Conservation (phyloP, 1,139 yeast genomes). For the Debaryomyces sp. region DNA sequence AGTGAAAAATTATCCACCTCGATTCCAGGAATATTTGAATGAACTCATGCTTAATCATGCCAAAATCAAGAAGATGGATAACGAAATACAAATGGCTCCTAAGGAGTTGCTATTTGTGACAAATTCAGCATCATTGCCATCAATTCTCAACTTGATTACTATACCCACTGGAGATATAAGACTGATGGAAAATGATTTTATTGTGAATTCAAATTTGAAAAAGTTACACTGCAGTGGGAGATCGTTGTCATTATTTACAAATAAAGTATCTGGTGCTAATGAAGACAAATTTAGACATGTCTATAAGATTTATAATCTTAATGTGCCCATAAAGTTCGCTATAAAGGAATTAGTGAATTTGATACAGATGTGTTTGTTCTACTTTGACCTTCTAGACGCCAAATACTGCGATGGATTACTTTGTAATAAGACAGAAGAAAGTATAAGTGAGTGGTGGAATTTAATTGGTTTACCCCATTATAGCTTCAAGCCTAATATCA, state of each 20-base stretch:
- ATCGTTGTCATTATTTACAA: constrained; percentile 66
- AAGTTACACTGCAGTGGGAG: constrained; percentile 85
- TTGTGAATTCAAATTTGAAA: constrained; percentile 74
- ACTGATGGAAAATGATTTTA: constrained; percentile 56
- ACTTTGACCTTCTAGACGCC: constrained; percentile 73
- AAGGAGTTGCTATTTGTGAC: constrained; percentile 70
- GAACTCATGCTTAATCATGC: constrained; percentile 67
- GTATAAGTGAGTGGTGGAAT: constrained; percentile 82
- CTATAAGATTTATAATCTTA: constrained; percentile 54
- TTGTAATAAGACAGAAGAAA: constrained; percentile 75
- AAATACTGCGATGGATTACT: constrained; percentile 79
- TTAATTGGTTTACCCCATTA: constrained; percentile 67
- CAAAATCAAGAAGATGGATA: constrained; percentile 40
- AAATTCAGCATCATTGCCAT: constrained; percentile 77
- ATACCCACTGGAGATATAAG: constrained; percentile 65
- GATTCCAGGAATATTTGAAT: constrained; percentile 61
- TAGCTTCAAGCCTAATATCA: constrained; percentile 45
- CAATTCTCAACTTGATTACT: constrained; percentile 70
- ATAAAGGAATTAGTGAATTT: constrained; percentile 74
- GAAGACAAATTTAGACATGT: constrained; percentile 82
- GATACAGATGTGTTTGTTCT: constrained; percentile 74
- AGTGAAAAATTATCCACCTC: constrained; percentile 57
- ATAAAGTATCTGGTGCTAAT: constrained; percentile 70
- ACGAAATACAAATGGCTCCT: constrained; percentile 6
- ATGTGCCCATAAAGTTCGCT: constrained; percentile 63